Evolutionary conservation across 768 basidiomycete genomes (phyloP), one percentile per base, ranked within the genome.

Genomic region (Boletus bicolor): DNA sequence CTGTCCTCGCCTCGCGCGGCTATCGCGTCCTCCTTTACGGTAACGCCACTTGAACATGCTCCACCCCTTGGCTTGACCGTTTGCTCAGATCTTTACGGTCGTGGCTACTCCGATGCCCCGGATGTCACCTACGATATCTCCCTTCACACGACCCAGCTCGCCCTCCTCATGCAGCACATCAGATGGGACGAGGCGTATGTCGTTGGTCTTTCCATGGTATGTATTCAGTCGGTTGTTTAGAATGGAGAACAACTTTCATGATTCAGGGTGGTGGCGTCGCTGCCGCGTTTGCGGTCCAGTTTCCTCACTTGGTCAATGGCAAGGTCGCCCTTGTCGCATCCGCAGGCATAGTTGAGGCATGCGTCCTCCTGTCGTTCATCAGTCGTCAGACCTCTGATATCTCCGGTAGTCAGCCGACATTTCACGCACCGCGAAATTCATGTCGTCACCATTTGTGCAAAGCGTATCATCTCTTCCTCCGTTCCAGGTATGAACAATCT

Each of bases 81-180:
- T 49, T 5, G 3, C 15, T 15, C 56, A 90, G 90, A 93, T 72
- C 75, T 91, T 19, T 91, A 89, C 56, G 91, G 89, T 12, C 80
- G 90, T 38, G 90, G 90, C 5, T 93, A 91, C 70, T 89, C 89
- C 1, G 89, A 89, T 53, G 89, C 89, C 1, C 90, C 90, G 0
- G 79, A 83, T 21, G 82, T 79, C 15, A 81, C 79, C 4, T 89
- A 92, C 67, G 79, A 89, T 58, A 72, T 81, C 1, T 72, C 76
- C 6, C 75, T 93, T 4, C 86, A 86, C 65, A 83, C 83, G 1
- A 84, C 82, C 0, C 90, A 92, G 63, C 85, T 93, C n/a, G 91
- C 91, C 0, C 78, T 91, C 7, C 80, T 93, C 47, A 81, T 93
- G 79, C 90, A 92, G 59, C 82, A 91, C 58, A 69, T 91, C 44